Conservation (phyloP, 2,329 filamentous ascomycete genomes). For the Phaeosphaeriaceae sp. region DNA sequence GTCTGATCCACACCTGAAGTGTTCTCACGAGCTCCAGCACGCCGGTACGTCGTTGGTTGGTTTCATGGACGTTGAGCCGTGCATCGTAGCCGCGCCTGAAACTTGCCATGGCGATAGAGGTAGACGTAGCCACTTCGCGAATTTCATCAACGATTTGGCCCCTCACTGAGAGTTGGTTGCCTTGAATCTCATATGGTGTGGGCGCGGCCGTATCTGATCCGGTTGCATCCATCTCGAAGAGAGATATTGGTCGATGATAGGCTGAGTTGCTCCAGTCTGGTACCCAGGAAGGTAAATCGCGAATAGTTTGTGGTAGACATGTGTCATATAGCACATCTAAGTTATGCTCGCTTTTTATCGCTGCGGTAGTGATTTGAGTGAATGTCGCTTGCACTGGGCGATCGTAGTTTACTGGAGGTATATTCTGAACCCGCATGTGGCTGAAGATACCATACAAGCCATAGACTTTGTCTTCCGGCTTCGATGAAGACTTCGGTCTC, state of each 20-base stretch:
- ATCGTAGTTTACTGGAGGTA: not conserved
- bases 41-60: not conserved
- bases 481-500: not conserved
- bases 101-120: not conserved
- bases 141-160: not conserved
- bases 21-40: not conserved
- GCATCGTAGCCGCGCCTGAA: not conserved
- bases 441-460: not conserved
- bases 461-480: slow-evolving; percentile 1
- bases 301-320: not conserved
- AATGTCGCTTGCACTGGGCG: not conserved
- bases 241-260: not conserved
- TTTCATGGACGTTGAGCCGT: not conserved
- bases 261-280: slow-evolving; percentile 1
- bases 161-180: not conserved
- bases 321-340: not conserved
- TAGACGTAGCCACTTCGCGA: not conserved
- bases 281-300: not conserved
- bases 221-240: not conserved
- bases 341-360: not conserved
- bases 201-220: no score
- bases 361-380: not conserved
- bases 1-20: not conserved
- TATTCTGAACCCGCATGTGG: not conserved
- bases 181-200: not conserved